These are phyloP conservation scores for Fusarium tricinctum DNA, from an alignment of 2,329 filamentous ascomycete species.

Conservation along the genomic window DNA sequence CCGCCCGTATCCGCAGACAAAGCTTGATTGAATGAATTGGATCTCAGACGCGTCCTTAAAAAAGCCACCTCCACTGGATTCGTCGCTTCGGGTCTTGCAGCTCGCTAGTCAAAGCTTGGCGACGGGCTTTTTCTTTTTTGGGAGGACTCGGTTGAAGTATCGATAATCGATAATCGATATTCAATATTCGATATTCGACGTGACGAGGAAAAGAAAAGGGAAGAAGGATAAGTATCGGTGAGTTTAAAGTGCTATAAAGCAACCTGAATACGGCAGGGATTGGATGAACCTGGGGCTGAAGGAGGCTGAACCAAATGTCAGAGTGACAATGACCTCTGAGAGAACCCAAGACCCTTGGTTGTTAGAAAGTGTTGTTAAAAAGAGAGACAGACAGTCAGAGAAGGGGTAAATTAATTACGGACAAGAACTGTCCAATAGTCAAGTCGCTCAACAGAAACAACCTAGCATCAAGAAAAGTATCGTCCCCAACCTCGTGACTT, in stretches of 20 bases:
- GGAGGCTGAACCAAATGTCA: conserved; percentile 36
- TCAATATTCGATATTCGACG: neutral
- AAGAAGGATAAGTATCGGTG: conserved; percentile 31
- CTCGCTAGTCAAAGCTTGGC: conserved; percentile 40
- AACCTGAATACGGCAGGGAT: conserved; percentile 12
- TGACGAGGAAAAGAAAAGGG: conserved; percentile 1
- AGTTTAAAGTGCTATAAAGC: conserved; percentile 14
- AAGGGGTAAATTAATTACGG: too few species aligned
- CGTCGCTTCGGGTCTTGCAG: conserved; percentile 17
- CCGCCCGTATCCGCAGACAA: conserved; percentile 5
- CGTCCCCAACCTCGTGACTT: conserved; percentile 38
- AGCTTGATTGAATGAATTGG: conserved; percentile 4
- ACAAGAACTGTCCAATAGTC: neutral
- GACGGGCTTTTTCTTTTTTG: neutral
- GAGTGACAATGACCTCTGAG: conserved; percentile 22
- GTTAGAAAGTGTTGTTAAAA: too few species aligned
- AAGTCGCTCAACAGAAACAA: neutral
- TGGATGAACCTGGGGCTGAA: conserved; percentile 6
- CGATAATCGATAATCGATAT: neutral
- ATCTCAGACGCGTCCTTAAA: conserved; percentile 30
- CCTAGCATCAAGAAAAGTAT: neutral
- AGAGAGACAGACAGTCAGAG: too few species aligned
- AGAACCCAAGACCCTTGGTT: neutral
- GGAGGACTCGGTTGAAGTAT: neutral
- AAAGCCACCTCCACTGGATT: conserved; percentile 29